These are phyloP conservation scores for Helichrysum umbraculigerum DNA, from an alignment of 129 eudicot species.

Conservation along the genomic window DNA sequence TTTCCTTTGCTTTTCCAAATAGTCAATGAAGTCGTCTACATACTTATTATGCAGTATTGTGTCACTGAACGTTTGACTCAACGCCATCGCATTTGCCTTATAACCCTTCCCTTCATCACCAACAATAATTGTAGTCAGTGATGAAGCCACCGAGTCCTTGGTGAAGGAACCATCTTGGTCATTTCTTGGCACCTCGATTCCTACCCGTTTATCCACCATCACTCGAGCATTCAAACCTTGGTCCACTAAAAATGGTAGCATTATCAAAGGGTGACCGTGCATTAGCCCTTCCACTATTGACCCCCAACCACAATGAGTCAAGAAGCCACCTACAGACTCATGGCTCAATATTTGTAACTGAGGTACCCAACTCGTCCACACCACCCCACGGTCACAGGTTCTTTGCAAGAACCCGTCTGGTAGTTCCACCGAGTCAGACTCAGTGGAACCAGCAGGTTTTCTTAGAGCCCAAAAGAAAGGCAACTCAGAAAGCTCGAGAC, in stretches of 20 bases:
- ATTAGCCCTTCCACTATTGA: conserved; percentile 45
- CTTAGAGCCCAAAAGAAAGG: conserved; percentile 47
- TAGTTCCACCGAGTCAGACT: conserved; percentile 29
- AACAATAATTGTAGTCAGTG: conserved; percentile 28
- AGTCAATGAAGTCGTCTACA: conserved; percentile 18
- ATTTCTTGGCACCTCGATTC: conserved; percentile 44
- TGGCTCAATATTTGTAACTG: conserved; percentile 41
- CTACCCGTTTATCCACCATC: conserved; percentile 35
- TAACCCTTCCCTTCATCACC: conserved; percentile 23
- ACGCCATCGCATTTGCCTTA: conserved; percentile 33
- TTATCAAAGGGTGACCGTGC: conserved; percentile 42
- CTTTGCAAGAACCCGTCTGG: conserved; percentile 51
- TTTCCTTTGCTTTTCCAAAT: conserved; percentile 20
- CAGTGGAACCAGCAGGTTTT: conserved; percentile 24
- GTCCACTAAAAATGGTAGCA: conserved; percentile 51
- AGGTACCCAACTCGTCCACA: conserved; percentile 59
- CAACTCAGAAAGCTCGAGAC: conserved; percentile 39
- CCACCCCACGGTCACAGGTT: conserved; percentile 35
- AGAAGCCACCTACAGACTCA: conserved; percentile 49
- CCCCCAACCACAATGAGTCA: conserved; percentile 63
- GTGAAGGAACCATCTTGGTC: conserved; percentile 44
- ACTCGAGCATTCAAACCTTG: conserved; percentile 48
- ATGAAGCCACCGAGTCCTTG: conserved; percentile 34
- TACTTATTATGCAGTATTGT: conserved; percentile 28
- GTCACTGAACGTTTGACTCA: conserved; percentile 30